These are phyloP conservation scores for Exophiala oligosperma DNA, from an alignment of 2,329 filamentous ascomycete species.

Conservation along the genomic window DNA sequence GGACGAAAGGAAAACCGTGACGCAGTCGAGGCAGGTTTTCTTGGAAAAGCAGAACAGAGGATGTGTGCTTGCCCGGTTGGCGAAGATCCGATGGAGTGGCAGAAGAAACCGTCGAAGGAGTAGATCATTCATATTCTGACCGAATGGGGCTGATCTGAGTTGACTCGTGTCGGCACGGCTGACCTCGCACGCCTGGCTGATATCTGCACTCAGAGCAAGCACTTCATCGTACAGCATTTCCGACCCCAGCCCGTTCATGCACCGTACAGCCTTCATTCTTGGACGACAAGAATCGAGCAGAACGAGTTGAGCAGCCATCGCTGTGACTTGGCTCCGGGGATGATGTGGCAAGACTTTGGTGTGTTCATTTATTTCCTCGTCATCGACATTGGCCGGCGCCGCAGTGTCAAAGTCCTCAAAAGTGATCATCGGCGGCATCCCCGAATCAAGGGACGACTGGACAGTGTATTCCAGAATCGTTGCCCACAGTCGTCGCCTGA, in stretches of 20 bases:
- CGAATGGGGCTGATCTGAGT: constrained; percentile 36
- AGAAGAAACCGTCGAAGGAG: constrained; percentile 57
- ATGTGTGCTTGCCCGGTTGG: constrained; percentile 34
- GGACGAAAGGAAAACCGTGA: constrained; percentile 38
- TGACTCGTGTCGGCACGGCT: background rate
- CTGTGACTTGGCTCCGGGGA: constrained; percentile 9
- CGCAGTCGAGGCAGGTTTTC: constrained; percentile 38
- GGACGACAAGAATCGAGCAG: constrained; percentile 8
- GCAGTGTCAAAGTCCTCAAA: constrained; percentile 36
- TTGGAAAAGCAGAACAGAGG: constrained; percentile 40
- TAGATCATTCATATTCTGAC: constrained; percentile 54
- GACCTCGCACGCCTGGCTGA: background rate
- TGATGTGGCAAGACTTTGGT: constrained; percentile 11
- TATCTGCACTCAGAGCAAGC: background rate
- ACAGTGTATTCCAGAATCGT: constrained; percentile 37
- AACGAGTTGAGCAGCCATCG: constrained; percentile 5
- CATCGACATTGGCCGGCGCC: constrained; percentile 40
- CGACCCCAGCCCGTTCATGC: background rate
- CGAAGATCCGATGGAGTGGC: constrained; percentile 50
- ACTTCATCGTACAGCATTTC: background rate
- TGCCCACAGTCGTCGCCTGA: constrained; percentile 37
- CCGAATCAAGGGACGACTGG: constrained; percentile 36
- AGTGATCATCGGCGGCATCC: constrained; percentile 33
- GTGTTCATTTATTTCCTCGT: constrained; percentile 32
- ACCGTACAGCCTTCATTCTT: background rate